phyloP scores from a whole-genome alignment of 345 rosid species.

The Syzygium jambos region DNA sequence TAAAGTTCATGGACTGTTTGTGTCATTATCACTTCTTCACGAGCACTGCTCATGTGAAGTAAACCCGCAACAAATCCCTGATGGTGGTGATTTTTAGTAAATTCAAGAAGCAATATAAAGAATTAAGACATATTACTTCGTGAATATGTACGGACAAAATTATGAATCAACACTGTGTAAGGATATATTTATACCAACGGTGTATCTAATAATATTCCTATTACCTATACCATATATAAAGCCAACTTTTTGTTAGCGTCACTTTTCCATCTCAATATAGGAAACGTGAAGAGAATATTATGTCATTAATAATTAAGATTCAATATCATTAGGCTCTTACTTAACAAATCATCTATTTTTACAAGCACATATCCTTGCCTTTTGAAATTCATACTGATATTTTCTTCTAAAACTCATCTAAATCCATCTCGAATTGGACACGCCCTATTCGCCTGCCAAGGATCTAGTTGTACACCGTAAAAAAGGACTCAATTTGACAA shows the following conservation, averaged over 20 bases:
- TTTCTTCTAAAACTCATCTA: not conserved
- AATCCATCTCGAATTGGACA: not conserved
- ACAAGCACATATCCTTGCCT: not conserved
- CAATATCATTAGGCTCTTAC: not conserved
- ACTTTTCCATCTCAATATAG: not conserved
- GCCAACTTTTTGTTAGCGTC: not conserved
- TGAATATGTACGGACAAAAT: not conserved
- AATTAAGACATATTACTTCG: not conserved
- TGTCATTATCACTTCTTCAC: no score
- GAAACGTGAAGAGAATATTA: not conserved
- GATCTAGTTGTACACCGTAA: not conserved
- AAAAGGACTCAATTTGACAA: not conserved
- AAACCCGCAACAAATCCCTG: no score
- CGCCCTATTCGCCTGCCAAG: not conserved
- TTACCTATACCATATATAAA: not conserved
- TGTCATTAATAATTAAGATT: not conserved
- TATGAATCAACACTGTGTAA: not conserved
- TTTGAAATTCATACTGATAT: not conserved
- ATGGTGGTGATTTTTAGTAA: not conserved
- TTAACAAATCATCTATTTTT: not conserved
- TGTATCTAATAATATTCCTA: not conserved
- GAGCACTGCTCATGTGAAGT: no score
- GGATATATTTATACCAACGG: not conserved
- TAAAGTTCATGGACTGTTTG: no score
- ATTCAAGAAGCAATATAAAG: not conserved